These are phyloP conservation scores for Panicum hallii DNA, from an alignment of 202 grass and related monocot genomes.

Conservation along the genomic window DNA sequence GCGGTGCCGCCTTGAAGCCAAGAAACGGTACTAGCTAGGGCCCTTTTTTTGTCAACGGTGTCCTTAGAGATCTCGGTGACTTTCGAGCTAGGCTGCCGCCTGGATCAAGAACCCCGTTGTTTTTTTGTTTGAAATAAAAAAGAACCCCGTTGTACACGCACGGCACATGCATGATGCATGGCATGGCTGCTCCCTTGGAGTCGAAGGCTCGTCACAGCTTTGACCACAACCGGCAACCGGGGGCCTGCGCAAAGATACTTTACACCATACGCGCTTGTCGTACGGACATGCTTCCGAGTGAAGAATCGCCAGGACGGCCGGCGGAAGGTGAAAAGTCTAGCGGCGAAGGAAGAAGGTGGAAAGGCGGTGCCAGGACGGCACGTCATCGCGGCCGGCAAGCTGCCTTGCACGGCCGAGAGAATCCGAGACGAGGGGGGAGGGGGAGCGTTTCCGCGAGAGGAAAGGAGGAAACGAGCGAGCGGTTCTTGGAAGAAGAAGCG, in stretches of 20 bases:
- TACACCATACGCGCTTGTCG: neutral
- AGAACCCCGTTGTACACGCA: neutral
- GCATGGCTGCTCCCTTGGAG: neutral
- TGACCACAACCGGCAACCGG: neutral
- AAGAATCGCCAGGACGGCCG: neutral
- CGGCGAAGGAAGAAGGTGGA: neutral
- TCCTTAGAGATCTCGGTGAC: neutral
- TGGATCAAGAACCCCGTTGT: too few species aligned
- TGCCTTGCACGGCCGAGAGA: neutral
- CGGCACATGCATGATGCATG: neutral
- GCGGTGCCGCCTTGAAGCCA: too few species aligned
- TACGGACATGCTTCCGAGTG: neutral
- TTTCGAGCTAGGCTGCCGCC: too few species aligned
- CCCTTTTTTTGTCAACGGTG: neutral
- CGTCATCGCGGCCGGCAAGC: neutral
- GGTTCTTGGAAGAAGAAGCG: neutral
- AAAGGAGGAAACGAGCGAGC: neutral
- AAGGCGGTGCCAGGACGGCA: conserved; percentile 5
- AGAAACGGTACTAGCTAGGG: too few species aligned
- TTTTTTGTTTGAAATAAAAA: too few species aligned
- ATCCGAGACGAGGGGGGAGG: too few species aligned
- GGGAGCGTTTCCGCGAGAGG: too few species aligned
- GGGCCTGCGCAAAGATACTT: too few species aligned
- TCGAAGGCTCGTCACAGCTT: neutral
- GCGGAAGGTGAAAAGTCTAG: neutral